These are phyloP conservation scores for Tanacetum coccineum DNA, from an alignment of 129 eudicot genomes.

Conservation along the genomic window DNA sequence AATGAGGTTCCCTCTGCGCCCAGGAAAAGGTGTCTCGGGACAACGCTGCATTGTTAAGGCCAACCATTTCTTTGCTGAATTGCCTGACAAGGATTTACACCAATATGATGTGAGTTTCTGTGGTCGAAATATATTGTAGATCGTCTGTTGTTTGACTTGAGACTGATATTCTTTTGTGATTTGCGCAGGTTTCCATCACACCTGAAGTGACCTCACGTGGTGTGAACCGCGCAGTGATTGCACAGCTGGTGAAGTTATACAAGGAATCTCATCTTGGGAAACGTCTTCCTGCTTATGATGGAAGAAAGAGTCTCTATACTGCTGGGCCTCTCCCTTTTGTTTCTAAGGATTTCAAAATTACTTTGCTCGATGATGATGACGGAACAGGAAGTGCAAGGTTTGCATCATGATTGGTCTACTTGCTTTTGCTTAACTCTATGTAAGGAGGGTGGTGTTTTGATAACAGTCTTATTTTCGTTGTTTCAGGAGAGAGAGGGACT, in stretches of 20 bases:
- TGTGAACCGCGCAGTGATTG: conserved; percentile 75
- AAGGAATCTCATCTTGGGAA: conserved; percentile 78
- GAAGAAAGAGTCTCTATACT: conserved; percentile 82
- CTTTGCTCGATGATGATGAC: conserved; percentile 68
- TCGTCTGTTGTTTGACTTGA: conserved; percentile 7
- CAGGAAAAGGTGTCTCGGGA: conserved; percentile 79
- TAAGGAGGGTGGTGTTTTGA: background rate
- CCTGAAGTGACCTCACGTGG: conserved; percentile 80
- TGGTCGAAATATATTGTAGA: background rate
- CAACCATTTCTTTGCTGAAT: conserved; percentile 84
- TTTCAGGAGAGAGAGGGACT: conserved; percentile 73
- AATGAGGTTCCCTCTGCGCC: conserved; percentile 63
- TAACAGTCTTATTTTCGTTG: conserved; percentile 2
- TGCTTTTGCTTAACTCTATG: conserved; percentile 16
- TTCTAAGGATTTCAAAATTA: conserved; percentile 65
- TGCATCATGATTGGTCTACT: conserved; percentile 1
- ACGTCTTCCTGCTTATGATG: conserved; percentile 90
- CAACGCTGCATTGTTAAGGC: conserved; percentile 86
- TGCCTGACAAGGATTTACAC: conserved; percentile 73
- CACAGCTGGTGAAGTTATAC: conserved; percentile 72
- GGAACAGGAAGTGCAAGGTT: conserved; percentile 65
- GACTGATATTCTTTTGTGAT: background rate
- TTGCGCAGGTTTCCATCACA: conserved; percentile 58
- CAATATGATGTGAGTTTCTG: conserved; percentile 82
- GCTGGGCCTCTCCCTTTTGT: conserved; percentile 92